phyloP scores from a whole-genome alignment of 2,329 filamentous ascomycete genomes.

The Neocucurbitaria cava region DNA sequence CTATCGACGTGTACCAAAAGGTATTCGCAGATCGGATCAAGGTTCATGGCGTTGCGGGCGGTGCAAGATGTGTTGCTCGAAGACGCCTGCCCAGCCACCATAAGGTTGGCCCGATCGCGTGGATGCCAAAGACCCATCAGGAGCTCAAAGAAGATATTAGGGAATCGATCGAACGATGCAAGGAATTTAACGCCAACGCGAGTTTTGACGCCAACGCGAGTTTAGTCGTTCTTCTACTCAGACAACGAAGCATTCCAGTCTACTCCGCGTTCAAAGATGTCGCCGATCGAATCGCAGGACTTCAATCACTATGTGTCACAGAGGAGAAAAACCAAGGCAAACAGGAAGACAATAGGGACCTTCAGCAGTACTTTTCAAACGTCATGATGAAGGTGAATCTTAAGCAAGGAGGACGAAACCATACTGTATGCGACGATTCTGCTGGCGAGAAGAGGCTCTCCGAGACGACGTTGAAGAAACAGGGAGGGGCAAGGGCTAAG shows the following conservation, averaged over 20 bases:
- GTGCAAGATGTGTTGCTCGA: no score
- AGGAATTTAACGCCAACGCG: no score
- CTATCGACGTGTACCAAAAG: no score
- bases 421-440: slow-evolving; percentile 3
- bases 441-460: no score
- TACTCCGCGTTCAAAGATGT: slow-evolving; percentile 21
- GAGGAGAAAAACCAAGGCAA: not conserved
- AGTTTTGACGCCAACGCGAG: not conserved
- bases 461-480: no score
- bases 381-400: slow-evolving; percentile 39
- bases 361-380: slow-evolving; percentile 22
- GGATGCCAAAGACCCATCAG: no score
- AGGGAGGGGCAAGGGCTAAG: no score
- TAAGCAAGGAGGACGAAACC: slow-evolving; percentile 32
- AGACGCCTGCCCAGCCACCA: no score
- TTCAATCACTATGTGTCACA: slow-evolving; percentile 21
- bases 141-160: no score
- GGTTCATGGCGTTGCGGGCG: no score
- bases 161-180: not conserved
- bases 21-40: no score
- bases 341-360: not conserved
- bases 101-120: no score
- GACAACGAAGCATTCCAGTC: not conserved
- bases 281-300: slow-evolving; percentile 17
- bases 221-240: slow-evolving; percentile 8